phyloP scores from a whole-genome alignment of 1,284 basidiomycete species.

The Heterobasidion annosum region DNA sequence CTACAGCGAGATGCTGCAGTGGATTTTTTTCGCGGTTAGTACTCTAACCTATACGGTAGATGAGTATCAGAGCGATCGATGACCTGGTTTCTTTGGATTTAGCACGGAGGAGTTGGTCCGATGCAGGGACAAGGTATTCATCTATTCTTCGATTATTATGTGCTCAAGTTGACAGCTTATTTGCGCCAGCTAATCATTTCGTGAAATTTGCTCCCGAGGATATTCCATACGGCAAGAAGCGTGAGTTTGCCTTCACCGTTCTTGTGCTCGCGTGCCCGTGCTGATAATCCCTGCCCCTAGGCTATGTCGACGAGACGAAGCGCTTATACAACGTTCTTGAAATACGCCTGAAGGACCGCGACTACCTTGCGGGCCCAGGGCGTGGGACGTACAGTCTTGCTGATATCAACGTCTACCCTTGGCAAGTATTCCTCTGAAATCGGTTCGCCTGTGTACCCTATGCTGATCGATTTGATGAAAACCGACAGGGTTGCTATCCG shows the following conservation, averaged over 20 bases:
- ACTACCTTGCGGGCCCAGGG: conserved; percentile 65
- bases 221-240: conserved; percentile 56
- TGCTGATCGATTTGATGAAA: background rate
- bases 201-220: conserved; percentile 46
- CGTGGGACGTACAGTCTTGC: conserved; percentile 61
- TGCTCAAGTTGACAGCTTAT: too few species aligned
- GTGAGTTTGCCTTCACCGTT: conserved; percentile 22
- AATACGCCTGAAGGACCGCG: conserved; percentile 50
- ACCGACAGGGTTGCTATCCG: background rate
- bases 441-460: conserved; percentile 14
- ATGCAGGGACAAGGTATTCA: conserved; percentile 62
- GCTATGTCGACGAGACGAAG: conserved; percentile 71
- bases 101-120: conserved; percentile 66
- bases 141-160: background rate
- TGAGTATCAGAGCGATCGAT: too few species aligned
- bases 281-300: conserved; percentile 17
- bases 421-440: conserved; percentile 22
- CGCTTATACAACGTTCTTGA: conserved; percentile 74
- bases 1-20: conserved; percentile 60
- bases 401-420: conserved; percentile 51
- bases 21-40: conserved; percentile 71
- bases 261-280: background rate
- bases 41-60: background rate
- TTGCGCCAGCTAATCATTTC: conserved; percentile 44
- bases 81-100: background rate